These are phyloP conservation scores for Trametes cubensis DNA, from an alignment of 768 basidiomycete genomes.

Conservation along the genomic window DNA sequence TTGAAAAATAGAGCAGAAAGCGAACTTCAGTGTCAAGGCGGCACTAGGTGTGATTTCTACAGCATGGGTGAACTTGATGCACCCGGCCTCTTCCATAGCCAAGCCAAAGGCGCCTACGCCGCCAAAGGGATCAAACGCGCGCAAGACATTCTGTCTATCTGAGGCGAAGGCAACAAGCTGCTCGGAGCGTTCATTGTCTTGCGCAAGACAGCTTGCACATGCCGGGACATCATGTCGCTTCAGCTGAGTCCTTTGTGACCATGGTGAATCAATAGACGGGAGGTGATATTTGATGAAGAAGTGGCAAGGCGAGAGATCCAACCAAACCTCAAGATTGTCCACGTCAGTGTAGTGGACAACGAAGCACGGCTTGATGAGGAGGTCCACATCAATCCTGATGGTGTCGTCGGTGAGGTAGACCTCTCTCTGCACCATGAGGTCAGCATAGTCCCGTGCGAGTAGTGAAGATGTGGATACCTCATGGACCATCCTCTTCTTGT, in stretches of 20 bases:
- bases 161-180: constrained; percentile 40
- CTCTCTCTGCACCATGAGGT: constrained; percentile 49
- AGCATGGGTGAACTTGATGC: constrained; percentile 61
- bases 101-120: constrained; percentile 63
- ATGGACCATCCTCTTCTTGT: constrained; percentile 43
- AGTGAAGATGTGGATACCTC: constrained; percentile 47
- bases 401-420: constrained; percentile 58
- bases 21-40: constrained; percentile 63
- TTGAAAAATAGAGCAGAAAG: constrained; percentile 7
- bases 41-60: constrained; percentile 80
- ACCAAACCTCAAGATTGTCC: constrained; percentile 45
- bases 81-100: constrained; percentile 57
- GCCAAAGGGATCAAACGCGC: constrained; percentile 46
- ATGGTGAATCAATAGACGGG: constrained; percentile 40
- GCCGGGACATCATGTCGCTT: constrained; percentile 41
- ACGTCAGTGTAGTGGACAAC: constrained; percentile 14
- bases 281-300: constrained; percentile 62
- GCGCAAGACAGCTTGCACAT: constrained; percentile 48
- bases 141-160: constrained; percentile 26
- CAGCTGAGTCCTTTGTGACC: constrained; percentile 45
- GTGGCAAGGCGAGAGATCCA: constrained; percentile 53
- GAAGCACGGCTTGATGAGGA: constrained; percentile 51
- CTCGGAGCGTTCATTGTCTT: constrained; percentile 36
- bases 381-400: constrained; percentile 35
- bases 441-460: background rate